phyloP scores from a whole-genome alignment of 495 filamentous ascomycete species.

The Annulohypoxylon bovei region DNA sequence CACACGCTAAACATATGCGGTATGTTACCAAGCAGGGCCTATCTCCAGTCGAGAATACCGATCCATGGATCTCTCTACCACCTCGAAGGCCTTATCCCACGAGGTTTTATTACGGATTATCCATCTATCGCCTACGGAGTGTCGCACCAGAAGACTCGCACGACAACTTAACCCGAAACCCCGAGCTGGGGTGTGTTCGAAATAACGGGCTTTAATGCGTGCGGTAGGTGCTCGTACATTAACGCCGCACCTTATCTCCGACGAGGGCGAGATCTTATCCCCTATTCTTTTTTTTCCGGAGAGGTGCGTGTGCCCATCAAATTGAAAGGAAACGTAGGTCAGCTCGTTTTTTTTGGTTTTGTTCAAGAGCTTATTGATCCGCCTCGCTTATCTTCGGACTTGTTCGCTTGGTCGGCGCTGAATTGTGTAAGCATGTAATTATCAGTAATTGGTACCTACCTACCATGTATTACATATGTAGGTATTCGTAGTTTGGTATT shows the following conservation, averaged over 20 bases:
- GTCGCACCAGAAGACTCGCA: neutral
- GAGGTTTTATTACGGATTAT: neutral
- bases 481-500: too few relatives aligned
- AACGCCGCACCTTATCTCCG: conserved; percentile 1
- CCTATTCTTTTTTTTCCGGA: neutral
- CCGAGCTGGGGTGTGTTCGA: neutral
- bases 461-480: too few relatives aligned
- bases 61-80: neutral
- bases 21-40: neutral
- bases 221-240: neutral
- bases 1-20: neutral
- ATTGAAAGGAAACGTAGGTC: too few relatives aligned
- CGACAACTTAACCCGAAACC: neutral
- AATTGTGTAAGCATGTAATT: too few relatives aligned
- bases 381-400: too few relatives aligned
- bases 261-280: neutral
- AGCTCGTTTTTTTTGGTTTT: too few relatives aligned
- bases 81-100: neutral
- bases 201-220: neutral
- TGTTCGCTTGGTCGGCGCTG: too few relatives aligned
- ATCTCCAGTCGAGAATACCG: neutral
- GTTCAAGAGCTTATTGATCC: too few relatives aligned
- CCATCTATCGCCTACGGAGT: neutral
- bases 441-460: too few relatives aligned
- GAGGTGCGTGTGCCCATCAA: too few relatives aligned